Evolutionary conservation across 2,329 filamentous ascomycete genomes (phyloP), one percentile per base, ranked within the genome.

Genomic region (Ophiostoma himal-ulmi): DNA sequence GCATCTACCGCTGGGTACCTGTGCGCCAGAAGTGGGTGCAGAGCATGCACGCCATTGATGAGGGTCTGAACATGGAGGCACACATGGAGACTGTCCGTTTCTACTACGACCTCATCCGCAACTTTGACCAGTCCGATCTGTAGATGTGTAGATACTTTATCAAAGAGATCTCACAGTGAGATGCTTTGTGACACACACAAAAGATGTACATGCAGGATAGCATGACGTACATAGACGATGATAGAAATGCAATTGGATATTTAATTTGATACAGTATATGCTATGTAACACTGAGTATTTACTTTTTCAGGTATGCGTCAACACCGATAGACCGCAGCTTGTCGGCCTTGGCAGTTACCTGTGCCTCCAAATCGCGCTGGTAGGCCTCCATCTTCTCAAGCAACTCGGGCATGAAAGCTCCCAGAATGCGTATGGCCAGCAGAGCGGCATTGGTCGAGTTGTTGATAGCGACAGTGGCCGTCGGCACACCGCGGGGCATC

Each of bases 391-490:
- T 82, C 74, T 83, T 82, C 72, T 83, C 78, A 65, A 81, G 78
- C 17, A 91, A 81, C 20, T 78, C 82, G 14, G 80, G 78, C 71
- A 88, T 85, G 44, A 80, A 72, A 11, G 72, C 67, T 37, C 73
- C 73, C 8, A 74, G 70, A 20, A 71, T 72, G 17, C 72, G 69
- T n/a, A 75, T 69, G 4, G 74, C 74, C 60, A 75, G 64, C 36
- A 75, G 69, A 1, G 73, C 74, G 5, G 91, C 91, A 75, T 93
- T 94, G 70, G 90, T 90, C 34, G 89, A 90, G 80, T 93, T 93
- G 79, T 92, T 92, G 78, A 93, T 92, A 13, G 88, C 91, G 3
- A 94, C 90, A 0, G 90, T 93, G 6, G 91, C 90, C 17, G 89
- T 88, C 11, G 72, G 73, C 5, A 74, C 72, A 22, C 73, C 73